Evolutionary conservation across 768 basidiomycete genomes (phyloP).

Genomic region (Lactarius pseudohatsudake): DNA sequence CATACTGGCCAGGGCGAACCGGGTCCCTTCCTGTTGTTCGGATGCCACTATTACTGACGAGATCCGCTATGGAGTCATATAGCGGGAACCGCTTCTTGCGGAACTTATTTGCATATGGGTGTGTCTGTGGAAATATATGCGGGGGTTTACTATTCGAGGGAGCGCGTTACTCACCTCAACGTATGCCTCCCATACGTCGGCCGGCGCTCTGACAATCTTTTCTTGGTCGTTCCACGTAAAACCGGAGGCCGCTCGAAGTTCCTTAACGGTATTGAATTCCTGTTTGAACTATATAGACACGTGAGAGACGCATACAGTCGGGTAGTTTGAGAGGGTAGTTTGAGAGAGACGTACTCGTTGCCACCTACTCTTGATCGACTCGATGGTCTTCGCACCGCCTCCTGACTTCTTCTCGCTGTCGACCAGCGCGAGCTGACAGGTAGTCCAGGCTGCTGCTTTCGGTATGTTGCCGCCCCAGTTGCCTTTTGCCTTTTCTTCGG

Average conservation of each 20-base stretch:
- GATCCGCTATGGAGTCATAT: background rate
- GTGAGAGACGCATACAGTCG: background rate
- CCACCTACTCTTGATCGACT: background rate
- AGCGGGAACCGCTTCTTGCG: background rate
- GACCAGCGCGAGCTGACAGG: background rate
- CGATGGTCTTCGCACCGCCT: background rate
- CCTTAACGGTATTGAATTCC: background rate
- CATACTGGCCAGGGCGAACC: background rate
- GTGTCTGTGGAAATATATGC: background rate
- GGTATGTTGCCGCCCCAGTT: too few relatives aligned
- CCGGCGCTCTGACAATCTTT: background rate
- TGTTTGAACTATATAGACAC: background rate
- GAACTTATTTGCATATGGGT: background rate
- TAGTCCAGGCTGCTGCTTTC: background rate
- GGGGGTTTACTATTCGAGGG: background rate
- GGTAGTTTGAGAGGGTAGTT: background rate
- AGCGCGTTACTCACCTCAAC: background rate
- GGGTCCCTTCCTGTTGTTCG: background rate
- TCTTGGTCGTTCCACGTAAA: background rate
- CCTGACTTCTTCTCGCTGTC: constrained; percentile 2
- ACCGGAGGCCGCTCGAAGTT: background rate
- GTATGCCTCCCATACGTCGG: background rate
- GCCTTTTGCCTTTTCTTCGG: too few relatives aligned
- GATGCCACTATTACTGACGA: background rate
- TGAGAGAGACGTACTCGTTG: background rate